Evolutionary conservation across 352 stramenopile genomes (phyloP).

Genomic region (Thraustotheca clavata): DNA sequence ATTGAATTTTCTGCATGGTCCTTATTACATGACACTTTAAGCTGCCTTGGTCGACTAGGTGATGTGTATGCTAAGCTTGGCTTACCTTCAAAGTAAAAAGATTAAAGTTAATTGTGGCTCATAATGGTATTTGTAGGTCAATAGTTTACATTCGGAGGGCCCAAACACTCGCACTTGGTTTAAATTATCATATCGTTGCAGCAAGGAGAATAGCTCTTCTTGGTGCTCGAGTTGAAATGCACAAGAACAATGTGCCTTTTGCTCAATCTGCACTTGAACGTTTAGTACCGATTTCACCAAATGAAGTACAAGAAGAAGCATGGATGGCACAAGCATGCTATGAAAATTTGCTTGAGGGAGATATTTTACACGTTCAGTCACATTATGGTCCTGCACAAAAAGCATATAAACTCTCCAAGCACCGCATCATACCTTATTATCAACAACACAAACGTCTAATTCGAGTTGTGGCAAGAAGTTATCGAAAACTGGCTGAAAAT

Average conservation of each 20-base stretch:
- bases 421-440: slow-evolving; percentile 5
- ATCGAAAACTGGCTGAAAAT: slow-evolving; percentile 12
- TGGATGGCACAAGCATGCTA: slow-evolving; percentile 4
- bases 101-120: not conserved
- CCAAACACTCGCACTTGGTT: not conserved
- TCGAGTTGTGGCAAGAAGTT: not conserved
- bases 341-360: not conserved
- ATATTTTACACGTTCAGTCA: not conserved
- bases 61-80: slow-evolving; percentile 4
- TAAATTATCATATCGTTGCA: not conserved
- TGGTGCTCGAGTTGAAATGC: not conserved
- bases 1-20: not conserved
- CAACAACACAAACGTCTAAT: not conserved
- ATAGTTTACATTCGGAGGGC: not conserved
- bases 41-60: not conserved
- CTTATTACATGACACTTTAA: not conserved
- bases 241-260: not conserved
- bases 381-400: not conserved
- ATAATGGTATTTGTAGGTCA: not conserved
- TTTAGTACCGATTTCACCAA: not conserved
- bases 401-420: not conserved
- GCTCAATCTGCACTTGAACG: not conserved
- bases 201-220: not conserved
- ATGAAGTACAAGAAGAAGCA: not conserved
- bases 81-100: not conserved